Evolutionary conservation across 163 green algal genomes (phyloP).

Genomic region (Coccomyxa subellipsoidea): DNA sequence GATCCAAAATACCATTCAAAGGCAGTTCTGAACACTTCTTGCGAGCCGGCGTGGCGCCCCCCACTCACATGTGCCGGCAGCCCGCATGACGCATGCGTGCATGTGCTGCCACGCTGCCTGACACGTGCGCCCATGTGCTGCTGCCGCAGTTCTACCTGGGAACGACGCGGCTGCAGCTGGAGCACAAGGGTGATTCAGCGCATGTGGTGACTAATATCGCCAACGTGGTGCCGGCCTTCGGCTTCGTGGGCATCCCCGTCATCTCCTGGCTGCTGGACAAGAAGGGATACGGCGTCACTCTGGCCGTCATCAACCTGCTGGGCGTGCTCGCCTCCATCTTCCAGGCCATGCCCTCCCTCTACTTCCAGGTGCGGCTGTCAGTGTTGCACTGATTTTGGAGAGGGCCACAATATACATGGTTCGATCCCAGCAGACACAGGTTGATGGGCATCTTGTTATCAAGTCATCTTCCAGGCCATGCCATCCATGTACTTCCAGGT

Average conservation of each 20-base stretch:
- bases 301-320: slow-evolving; percentile 56
- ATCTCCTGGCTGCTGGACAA: slow-evolving; percentile 65
- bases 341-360: slow-evolving; percentile 47
- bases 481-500: no score
- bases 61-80: neutral
- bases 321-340: slow-evolving; percentile 41
- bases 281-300: slow-evolving; percentile 57
- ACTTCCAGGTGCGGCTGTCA: slow-evolving; percentile 35
- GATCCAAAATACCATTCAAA: no score
- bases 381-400: no score
- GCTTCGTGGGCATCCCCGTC: slow-evolving; percentile 53
- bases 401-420: no score
- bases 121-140: neutral
- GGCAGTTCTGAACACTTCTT: no score
- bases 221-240: slow-evolving; percentile 60
- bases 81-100: no score
- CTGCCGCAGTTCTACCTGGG: slow-evolving; percentile 59
- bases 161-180: slow-evolving; percentile 52
- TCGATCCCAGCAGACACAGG: no score
- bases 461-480: no score
- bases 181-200: slow-evolving; percentile 47
- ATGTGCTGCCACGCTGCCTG: neutral
- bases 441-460: no score
- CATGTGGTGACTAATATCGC: slow-evolving; percentile 50
- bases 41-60: no score